Conservation (phyloP, 2,329 filamentous ascomycete species). For the Fusarium neocosmosporiellum region DNA sequence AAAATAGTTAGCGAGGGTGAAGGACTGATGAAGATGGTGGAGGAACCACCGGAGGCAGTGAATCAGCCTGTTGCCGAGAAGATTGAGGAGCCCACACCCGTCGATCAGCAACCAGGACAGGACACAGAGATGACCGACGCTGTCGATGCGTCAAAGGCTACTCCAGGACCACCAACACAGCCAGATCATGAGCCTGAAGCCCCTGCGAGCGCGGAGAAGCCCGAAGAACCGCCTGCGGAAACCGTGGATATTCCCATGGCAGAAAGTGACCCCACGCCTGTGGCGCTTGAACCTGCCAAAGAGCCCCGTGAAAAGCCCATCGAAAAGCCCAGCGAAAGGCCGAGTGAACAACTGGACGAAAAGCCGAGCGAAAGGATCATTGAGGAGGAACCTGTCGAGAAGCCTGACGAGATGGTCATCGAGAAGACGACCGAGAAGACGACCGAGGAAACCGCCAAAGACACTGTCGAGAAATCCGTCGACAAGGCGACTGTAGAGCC, state of each 20-base stretch:
- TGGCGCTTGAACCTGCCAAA: background rate
- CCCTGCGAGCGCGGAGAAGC: constrained; percentile 5
- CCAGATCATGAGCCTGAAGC: constrained; percentile 2
- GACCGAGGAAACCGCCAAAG: background rate
- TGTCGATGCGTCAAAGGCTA: constrained; percentile 8
- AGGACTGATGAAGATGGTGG: constrained; percentile 56
- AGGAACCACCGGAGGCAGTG: constrained; percentile 50
- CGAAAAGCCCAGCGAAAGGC: background rate
- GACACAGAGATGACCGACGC: constrained; percentile 39
- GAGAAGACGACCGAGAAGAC: background rate
- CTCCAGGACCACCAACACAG: constrained; percentile 1
- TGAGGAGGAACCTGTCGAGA: background rate
- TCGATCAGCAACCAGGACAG: constrained; percentile 9
- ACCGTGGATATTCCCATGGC: constrained; percentile 7
- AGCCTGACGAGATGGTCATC: background rate
- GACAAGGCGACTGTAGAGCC: background rate
- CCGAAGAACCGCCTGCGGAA: constrained; percentile 10
- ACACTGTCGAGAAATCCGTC: background rate
- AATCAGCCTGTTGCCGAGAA: constrained; percentile 14
- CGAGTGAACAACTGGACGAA: background rate
- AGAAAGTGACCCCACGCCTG: background rate
- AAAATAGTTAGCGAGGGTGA: constrained; percentile 60
- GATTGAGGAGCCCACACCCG: background rate
- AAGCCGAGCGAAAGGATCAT: background rate
- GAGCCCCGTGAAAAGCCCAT: background rate